Percentiles rank a stretch among this genome's conserved stretches.
Conservation (phyloP, 257 asterid species). For the Solanum paucissectum region DNA sequence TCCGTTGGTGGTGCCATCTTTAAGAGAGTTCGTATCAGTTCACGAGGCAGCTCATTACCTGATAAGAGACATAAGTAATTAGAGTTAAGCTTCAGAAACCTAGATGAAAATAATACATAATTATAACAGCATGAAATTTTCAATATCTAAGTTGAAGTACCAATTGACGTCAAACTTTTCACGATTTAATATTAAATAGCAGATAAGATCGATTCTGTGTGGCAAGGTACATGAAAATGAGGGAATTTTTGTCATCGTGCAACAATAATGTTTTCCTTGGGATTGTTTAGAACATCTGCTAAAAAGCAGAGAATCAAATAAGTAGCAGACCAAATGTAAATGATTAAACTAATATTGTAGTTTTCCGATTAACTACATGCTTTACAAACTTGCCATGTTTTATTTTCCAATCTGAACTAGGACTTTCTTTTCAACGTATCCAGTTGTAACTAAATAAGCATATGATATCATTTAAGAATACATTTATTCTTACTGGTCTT, state of each 20-base stretch:
- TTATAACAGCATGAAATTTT: not conserved
- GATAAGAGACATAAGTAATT: not conserved
- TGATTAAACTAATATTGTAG: not conserved
- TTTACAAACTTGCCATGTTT: not conserved
- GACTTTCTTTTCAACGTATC: not conserved
- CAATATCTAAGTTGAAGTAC: not conserved
- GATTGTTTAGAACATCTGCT: not conserved
- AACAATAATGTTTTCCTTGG: not conserved
- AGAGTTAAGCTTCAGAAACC: not conserved
- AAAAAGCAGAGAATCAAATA: not conserved
- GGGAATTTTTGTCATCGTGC: not conserved
- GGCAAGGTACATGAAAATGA: not conserved
- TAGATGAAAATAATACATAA: not conserved
- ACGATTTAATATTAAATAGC: not conserved
- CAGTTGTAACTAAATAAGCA: not conserved
- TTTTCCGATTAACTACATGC: not conserved
- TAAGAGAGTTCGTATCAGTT: slow-evolving; percentile 51
- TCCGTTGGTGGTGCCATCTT: slow-evolving; percentile 75
- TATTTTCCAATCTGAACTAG: not conserved
- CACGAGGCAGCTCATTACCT: slow-evolving; percentile 76
- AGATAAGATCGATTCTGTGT: not conserved
- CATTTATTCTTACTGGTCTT: not conserved
- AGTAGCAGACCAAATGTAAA: not conserved
- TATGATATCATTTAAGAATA: not conserved
- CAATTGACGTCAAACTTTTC: not conserved